Conservation (phyloP, 805 yeast species). For the Metschnikowia anglica region DNA sequence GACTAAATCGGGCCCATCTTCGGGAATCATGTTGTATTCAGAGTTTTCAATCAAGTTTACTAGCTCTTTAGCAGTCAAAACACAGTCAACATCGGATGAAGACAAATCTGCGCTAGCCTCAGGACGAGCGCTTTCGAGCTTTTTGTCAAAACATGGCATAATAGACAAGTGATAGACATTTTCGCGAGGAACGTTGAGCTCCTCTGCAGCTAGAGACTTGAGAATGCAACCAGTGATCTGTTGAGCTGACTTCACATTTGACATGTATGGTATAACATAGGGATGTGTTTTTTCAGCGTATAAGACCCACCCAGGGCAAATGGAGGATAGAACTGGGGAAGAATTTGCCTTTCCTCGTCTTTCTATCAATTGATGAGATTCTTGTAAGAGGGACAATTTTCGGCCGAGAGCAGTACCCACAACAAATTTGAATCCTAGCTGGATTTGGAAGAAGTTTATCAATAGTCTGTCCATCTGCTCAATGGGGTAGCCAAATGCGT, state of each 20-base stretch:
- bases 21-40: constrained; percentile 31
- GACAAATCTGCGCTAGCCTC: constrained; percentile 37
- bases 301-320: constrained; percentile 96
- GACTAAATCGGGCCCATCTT: constrained; percentile 8
- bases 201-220: constrained; percentile 49
- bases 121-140: constrained; percentile 87
- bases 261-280: constrained; percentile 65
- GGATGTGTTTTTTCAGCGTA: constrained; percentile 97
- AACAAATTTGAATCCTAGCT: constrained; percentile 66
- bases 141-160: constrained; percentile 98
- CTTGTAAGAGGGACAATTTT: constrained; percentile 53
- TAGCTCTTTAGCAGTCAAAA: constrained; percentile 85
- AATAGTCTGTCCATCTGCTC: constrained; percentile 61
- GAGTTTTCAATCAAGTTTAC: constrained; percentile 67
- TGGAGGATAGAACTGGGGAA: constrained; percentile 63
- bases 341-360: constrained; percentile 31
- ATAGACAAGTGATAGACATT: constrained; percentile 76
- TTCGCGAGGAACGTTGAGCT: constrained; percentile 28
- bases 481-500: constrained; percentile 55
- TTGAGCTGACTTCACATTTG: constrained; percentile 85
- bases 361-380: constrained; percentile 43
- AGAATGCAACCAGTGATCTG: constrained; percentile 84
- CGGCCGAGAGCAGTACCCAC: constrained; percentile 88
- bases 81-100: constrained; percentile 80
- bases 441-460: constrained; percentile 53